Percentiles rank a stretch among this genome's conserved stretches.
Conservation (phyloP, 176 grass and related monocot species). For the Musa troglodytarum region DNA sequence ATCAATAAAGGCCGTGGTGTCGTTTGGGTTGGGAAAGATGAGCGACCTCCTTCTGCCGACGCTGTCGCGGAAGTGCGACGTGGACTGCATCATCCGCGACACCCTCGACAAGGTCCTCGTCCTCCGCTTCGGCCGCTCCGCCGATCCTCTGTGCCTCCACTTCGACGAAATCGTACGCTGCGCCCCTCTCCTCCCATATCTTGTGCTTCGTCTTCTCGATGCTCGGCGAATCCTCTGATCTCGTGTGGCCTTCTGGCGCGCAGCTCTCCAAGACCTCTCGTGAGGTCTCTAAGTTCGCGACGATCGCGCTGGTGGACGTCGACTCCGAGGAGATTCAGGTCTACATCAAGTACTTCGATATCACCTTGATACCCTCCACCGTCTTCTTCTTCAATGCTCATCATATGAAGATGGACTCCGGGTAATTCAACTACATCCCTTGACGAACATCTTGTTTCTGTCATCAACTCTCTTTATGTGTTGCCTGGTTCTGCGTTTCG, state of each 20-base stretch:
- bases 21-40: conserved; percentile 24
- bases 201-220: background rate
- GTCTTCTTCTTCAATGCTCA: conserved; percentile 97
- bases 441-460: background rate
- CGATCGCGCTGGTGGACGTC: conserved; percentile 53
- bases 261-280: conserved; percentile 51
- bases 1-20: no score
- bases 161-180: conserved; percentile 57
- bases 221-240: background rate
- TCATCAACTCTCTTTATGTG: background rate
- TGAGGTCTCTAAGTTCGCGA: conserved; percentile 63
- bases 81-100: conserved; percentile 54
- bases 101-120: conserved; percentile 81
- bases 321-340: conserved; percentile 71
- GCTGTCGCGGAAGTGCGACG: conserved; percentile 53
- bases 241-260: background rate
- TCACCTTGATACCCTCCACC: conserved; percentile 59
- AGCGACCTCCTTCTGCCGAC: conserved; percentile 41
- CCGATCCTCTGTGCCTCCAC: conserved; percentile 59
- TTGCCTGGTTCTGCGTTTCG: background rate
- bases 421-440: conserved; percentile 24
- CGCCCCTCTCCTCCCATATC: background rate
- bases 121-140: conserved; percentile 61
- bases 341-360: conserved; percentile 88
- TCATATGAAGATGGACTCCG: conserved; percentile 97